Evolutionary conservation across 2,329 filamentous ascomycete genomes (phyloP), one percentile per base, ranked within the genome.

Genomic region (Colletotrichum agaves): DNA sequence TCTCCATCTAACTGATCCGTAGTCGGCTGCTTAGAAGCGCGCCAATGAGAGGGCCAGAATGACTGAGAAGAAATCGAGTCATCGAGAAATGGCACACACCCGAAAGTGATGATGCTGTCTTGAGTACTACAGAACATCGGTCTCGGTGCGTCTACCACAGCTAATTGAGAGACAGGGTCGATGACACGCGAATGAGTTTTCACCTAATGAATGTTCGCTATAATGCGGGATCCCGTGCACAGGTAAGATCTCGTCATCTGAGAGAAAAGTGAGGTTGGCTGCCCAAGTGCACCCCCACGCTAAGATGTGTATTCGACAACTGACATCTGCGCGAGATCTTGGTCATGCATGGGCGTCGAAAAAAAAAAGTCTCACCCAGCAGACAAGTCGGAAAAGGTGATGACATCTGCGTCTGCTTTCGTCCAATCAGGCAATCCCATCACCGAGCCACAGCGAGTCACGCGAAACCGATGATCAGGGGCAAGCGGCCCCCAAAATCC

Each of bases 371-470:
- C 56, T 37, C 43, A 37, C 39, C n/a, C 11, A 46, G 31, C 8
- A 39, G 56, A 43, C 56, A 59, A 59, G 56, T 39, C 31, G 11
- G 2, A 5, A 59, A 8, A 59, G 10, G 23, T 35, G 39, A 21
- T n/a, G 2, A 58, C 0, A 47, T 21, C 31, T 39, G 56, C 31
- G 37, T 35, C 17, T 5, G 10, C 7, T 2, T 13, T 5, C 27
- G 8, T 27, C 56, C 56, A 59, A 59, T 59, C 56, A 53, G 11
- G 31, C n/a, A 27, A 7, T n/a, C 31, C 11, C 50, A 39, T 19
- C 23, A 15, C 50, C 41, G 4, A 17, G 47, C 12, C 23, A 3
- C 5, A 12, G 5, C 12, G 37, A 11, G 13, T 23, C 39, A 46
- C 19, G 23, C 23, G 23, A 5, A 27, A 6, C 47, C 47, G 55